Conservation (phyloP, 2,329 filamentous ascomycete genomes). For the Blastomyces silverae region DNA sequence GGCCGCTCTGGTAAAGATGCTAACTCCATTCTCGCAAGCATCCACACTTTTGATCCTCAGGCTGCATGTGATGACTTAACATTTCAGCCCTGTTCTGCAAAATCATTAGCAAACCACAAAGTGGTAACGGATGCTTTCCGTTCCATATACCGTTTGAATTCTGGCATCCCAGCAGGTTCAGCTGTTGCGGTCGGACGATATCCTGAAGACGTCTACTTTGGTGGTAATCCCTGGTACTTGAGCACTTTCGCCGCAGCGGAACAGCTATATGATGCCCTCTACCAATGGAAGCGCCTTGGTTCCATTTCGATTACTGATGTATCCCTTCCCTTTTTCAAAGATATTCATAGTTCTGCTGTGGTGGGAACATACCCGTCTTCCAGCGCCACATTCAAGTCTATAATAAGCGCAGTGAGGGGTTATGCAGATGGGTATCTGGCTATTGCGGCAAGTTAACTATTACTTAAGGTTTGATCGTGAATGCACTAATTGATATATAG, state of each 20-base stretch:
- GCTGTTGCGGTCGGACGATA: slow-evolving; percentile 62
- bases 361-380: slow-evolving; percentile 59
- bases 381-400: slow-evolving; percentile 34
- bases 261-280: slow-evolving; percentile 67
- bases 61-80: slow-evolving; percentile 61
- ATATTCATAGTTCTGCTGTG: slow-evolving; percentile 52
- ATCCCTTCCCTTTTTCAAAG: slow-evolving; percentile 65
- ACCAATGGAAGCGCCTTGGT: slow-evolving; percentile 60
- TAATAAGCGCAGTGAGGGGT: slow-evolving; percentile 53
- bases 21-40: slow-evolving; percentile 61
- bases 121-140: slow-evolving; percentile 69
- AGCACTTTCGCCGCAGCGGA: slow-evolving; percentile 69
- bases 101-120: slow-evolving; percentile 67
- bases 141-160: slow-evolving; percentile 62
- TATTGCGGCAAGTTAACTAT: slow-evolving; percentile 28
- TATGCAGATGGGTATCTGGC: slow-evolving; percentile 55
- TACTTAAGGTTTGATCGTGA: not conserved
- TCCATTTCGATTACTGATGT: slow-evolving; percentile 58
- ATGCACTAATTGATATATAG: slow-evolving; percentile 13
- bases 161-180: slow-evolving; percentile 52
- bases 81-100: slow-evolving; percentile 68
- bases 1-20: slow-evolving; percentile 63
- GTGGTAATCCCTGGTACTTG: slow-evolving; percentile 74
- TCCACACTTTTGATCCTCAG: slow-evolving; percentile 62
- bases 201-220: slow-evolving; percentile 65